A percentile compares a stretch with the other conserved stretches of the same genome.
Evolutionary conservation across 1,284 basidiomycete species (phyloP).

Genomic region (Naganishia albida): DNA sequence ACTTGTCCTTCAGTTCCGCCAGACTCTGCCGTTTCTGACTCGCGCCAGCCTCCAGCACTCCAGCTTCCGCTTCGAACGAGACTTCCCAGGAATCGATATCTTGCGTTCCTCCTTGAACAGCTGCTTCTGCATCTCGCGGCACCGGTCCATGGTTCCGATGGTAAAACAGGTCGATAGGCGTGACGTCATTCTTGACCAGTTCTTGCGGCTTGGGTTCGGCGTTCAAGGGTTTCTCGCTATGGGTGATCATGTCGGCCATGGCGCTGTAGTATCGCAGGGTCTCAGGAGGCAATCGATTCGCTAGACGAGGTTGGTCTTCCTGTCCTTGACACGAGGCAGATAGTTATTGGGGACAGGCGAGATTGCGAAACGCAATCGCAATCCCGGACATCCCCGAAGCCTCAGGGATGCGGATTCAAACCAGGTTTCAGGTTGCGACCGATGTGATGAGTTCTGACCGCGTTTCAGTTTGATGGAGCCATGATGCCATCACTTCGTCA

Average conservation of each 20-base stretch:
- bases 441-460: too few species aligned
- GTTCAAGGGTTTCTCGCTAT: conserved; percentile 21
- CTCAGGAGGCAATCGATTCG: too few species aligned
- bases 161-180: conserved; percentile 20
- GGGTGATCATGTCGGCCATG: conserved; percentile 15
- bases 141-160: conserved; percentile 29
- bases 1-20: conserved; percentile 10
- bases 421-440: too few species aligned
- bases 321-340: too few species aligned
- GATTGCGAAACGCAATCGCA: too few species aligned
- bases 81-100: conserved; percentile 8
- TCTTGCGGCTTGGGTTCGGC: conserved; percentile 21
- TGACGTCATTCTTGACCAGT: conserved; percentile 26
- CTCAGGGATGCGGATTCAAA: too few species aligned
- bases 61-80: not conserved
- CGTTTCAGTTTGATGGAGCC: too few species aligned
- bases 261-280: not conserved
- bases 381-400: too few species aligned
- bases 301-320: too few species aligned
- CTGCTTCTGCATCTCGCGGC: conserved; percentile 13
- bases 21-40: not conserved
- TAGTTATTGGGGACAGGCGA: too few species aligned
- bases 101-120: not conserved
- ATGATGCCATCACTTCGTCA: too few species aligned
- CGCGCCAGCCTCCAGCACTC: not conserved